phyloP scores from a whole-genome alignment of 169 alveolate species.

The Plasmodium fragile region DNA sequence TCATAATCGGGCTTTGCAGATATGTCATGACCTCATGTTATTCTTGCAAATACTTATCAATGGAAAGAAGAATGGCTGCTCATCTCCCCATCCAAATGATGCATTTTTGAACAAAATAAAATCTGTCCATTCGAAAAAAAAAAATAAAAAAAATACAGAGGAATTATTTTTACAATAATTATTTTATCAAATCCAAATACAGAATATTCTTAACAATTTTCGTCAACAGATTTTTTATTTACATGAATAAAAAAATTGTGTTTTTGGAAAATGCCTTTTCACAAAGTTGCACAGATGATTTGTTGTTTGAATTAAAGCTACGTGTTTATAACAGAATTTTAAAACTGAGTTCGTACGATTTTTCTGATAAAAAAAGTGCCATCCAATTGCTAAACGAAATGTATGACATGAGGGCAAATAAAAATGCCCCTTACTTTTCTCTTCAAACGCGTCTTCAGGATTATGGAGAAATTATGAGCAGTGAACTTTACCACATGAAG shows the following conservation, averaged over 20 bases:
- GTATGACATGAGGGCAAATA: conserved; percentile 31
- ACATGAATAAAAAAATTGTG: conserved; percentile 49
- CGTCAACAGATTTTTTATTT: conserved; percentile 22
- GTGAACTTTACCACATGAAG: conserved; percentile 21
- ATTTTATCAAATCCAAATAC: conserved; percentile 17
- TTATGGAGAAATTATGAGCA: conserved; percentile 16
- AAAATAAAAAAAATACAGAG: not conserved
- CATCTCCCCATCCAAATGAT: not conserved
- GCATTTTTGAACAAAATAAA: not conserved
- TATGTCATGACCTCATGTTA: conserved; percentile 61
- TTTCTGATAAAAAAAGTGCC: conserved; percentile 45
- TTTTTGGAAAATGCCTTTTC: conserved; percentile 20
- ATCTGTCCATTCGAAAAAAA: not conserved
- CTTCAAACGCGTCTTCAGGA: conserved; percentile 23
- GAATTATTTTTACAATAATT: not conserved
- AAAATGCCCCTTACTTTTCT: conserved; percentile 31
- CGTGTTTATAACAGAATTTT: conserved; percentile 46
- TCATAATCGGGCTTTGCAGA: conserved; percentile 45
- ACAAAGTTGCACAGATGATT: not conserved
- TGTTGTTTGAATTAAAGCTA: conserved; percentile 37
- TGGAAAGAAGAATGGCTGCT: conserved; percentile 13
- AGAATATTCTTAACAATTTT: conserved; percentile 26
- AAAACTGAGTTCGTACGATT: conserved; percentile 48
- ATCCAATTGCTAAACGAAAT: conserved; percentile 20
- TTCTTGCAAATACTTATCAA: conserved; percentile 58